These are phyloP conservation scores for Groenewaldozyma tartarivorans DNA, from an alignment of 805 yeast species.

Conservation along the genomic window DNA sequence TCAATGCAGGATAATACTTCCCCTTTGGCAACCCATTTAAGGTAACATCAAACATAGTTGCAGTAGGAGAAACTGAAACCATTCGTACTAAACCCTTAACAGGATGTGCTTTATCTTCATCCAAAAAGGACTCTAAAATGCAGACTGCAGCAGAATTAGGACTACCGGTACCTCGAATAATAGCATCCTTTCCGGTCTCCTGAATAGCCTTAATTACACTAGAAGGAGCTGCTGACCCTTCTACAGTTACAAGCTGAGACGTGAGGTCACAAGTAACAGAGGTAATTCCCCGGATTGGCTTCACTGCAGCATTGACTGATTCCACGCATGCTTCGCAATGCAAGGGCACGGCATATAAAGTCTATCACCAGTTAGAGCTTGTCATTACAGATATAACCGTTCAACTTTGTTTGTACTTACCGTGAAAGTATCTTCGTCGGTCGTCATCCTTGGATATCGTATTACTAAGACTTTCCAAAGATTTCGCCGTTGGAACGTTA, in stretches of 20 bases:
- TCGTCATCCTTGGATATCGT: conserved; percentile 7
- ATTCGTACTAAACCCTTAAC: conserved; percentile 84
- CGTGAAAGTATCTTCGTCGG: conserved; percentile 11
- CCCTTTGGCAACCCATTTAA: conserved; percentile 63
- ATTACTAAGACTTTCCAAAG: background rate
- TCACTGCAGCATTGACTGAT: conserved; percentile 46
- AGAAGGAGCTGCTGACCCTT: conserved; percentile 71
- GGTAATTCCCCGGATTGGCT: conserved; percentile 39
- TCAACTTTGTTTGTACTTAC: conserved; percentile 11
- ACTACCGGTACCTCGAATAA: conserved; percentile 82
- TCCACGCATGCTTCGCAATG: conserved; percentile 66
- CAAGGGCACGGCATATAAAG: conserved; percentile 81
- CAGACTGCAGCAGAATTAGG: conserved; percentile 88
- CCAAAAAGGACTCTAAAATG: conserved; percentile 65
- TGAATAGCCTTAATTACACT: conserved; percentile 58
- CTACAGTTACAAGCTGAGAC: conserved; percentile 54
- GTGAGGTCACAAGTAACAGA: conserved; percentile 47
- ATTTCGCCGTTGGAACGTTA: too few relatives aligned
- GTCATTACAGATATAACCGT: background rate
- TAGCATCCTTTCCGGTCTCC: conserved; percentile 74
- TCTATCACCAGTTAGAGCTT: conserved; percentile 25
- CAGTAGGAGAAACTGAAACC: conserved; percentile 48
- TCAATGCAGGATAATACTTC: conserved; percentile 57
- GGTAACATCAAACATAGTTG: conserved; percentile 66
- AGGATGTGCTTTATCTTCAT: conserved; percentile 38